Evolutionary conservation across 2,329 filamentous ascomycete species (phyloP), one percentile per base, ranked within the genome.

Genomic region (Fusarium miscanthi): DNA sequence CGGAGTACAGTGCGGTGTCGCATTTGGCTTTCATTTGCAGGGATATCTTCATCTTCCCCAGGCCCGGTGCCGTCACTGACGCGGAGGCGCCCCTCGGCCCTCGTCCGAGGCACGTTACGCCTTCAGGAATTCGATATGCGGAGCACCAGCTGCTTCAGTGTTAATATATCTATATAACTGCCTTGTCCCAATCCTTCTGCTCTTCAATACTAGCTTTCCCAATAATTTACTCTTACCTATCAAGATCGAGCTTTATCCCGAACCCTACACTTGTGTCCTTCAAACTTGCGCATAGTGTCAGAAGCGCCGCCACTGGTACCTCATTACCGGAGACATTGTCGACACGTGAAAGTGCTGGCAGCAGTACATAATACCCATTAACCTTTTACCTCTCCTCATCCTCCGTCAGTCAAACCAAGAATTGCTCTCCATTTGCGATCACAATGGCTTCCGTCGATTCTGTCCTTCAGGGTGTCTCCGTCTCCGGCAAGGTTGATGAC

Each of bases 401-500:
- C 53, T 57, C 43, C 53, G 60, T 45, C 46, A 57, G 40, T 42
- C 59, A 67, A 45, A 51, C 13, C 25, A 48, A 41, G n/a, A 33
- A 60, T 41, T 19, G n/a, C 31, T 58, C 43, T 38, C 54, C 38
- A 59, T 31, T 31, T 46, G 59, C 53, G 69, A 54, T 64, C 71
- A 61, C 66, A 72, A 94, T 94, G 92, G 87, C 90, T 74, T 87
- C 88, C 74, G 89, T 89, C 80, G 93, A 97, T 63, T 85, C 88
- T 73, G 93, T 97, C 80, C 92, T 98, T 76, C 91, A 94, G 83
- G 94, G 94, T 84, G 95, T 98, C 80, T 90, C 91, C 84, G 90
- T 98, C 87, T 91, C 94, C 78, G 95, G 94, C 79, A 84, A 89
- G 70, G 85, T 98, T 80, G 91, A 90, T 79, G 90, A 95, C 66